Evolutionary conservation across 345 rosid species (phyloP).

Genomic region (Syzygium jambos): DNA sequence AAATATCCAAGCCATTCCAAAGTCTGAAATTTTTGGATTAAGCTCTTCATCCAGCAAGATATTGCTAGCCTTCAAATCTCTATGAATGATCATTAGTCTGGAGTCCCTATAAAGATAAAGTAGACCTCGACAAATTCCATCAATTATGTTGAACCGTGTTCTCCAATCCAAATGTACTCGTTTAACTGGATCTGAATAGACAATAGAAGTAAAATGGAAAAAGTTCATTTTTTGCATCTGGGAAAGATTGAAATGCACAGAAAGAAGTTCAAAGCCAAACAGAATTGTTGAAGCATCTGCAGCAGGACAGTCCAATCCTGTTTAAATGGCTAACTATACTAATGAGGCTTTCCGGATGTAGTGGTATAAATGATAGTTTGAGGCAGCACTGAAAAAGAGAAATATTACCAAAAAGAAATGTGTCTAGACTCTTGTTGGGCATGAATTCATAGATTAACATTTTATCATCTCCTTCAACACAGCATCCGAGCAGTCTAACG

Average conservation of each 20-base stretch:
- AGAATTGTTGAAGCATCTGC: not conserved
- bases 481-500: conserved; percentile 24
- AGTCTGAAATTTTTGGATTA: conserved; percentile 42
- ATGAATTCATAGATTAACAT: conserved; percentile 27
- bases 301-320: not conserved
- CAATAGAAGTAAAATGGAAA: conserved; percentile 6
- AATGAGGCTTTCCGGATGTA: not conserved
- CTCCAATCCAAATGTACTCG: conserved; percentile 27
- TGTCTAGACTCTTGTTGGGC: conserved; percentile 27
- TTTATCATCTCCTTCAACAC: conserved; percentile 21
- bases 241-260: too few relatives aligned
- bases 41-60: conserved; percentile 41
- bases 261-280: too few relatives aligned
- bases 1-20: conserved; percentile 44
- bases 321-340: not conserved
- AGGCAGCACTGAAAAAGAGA: not conserved
- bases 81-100: conserved; percentile 37
- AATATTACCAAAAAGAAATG: conserved; percentile 17
- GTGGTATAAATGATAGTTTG: not conserved
- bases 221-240: too few relatives aligned
- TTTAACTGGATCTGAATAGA: conserved; percentile 16
- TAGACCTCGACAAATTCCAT: conserved; percentile 45
- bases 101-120: conserved; percentile 48
- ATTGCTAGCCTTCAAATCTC: conserved; percentile 44
- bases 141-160: conserved; percentile 26